phyloP scores from a whole-genome alignment of 148 eudicot species.

The Cornus controversa region DNA sequence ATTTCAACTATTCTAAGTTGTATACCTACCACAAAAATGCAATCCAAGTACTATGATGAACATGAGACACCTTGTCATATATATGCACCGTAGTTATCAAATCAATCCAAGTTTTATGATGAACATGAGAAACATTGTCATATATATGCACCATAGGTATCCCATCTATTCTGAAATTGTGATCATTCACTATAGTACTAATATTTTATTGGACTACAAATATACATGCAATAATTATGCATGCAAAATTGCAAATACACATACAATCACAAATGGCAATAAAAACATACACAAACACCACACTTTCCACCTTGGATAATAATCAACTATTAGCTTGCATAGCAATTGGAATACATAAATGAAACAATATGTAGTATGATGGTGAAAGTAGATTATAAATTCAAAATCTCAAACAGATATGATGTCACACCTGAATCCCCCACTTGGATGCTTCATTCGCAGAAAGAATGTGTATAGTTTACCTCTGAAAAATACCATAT shows the following conservation, averaged over 20 bases:
- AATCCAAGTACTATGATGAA: too few relatives aligned
- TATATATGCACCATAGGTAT: not conserved
- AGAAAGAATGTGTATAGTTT: slow-evolving; percentile 54
- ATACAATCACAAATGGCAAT: not conserved
- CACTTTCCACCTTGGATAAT: not conserved
- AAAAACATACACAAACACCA: not conserved
- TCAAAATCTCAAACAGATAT: not conserved
- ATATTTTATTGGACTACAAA: not conserved
- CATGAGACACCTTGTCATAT: too few relatives aligned
- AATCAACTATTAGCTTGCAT: not conserved
- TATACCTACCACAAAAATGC: too few relatives aligned
- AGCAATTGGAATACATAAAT: not conserved
- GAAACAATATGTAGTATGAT: not conserved
- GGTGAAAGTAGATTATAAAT: not conserved
- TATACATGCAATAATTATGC: not conserved
- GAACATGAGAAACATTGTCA: not conserved
- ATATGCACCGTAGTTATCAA: not conserved
- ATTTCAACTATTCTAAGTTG: too few relatives aligned
- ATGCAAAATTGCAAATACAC: too few relatives aligned
- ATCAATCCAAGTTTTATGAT: too few relatives aligned
- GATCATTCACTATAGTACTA: too few relatives aligned
- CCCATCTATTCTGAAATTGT: not conserved
- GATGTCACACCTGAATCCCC: slow-evolving; percentile 78
- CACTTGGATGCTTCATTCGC: slow-evolving; percentile 79
- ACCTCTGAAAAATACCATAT: slow-evolving; percentile 36